phyloP scores from a whole-genome alignment of 148 eudicot genomes.

The Fagopyrum tataricum region DNA sequence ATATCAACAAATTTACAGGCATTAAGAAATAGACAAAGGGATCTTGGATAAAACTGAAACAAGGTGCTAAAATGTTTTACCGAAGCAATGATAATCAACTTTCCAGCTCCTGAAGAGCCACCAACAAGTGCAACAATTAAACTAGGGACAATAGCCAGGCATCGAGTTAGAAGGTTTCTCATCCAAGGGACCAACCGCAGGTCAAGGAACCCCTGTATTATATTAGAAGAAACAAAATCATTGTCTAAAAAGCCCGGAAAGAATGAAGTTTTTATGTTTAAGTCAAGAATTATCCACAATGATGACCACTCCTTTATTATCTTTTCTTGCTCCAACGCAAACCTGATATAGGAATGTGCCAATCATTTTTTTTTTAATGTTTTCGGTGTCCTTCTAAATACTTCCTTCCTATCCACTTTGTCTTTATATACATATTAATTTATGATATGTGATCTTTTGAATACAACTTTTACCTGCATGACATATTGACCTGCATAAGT shows the following conservation, averaged over 20 bases:
- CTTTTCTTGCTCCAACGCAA: too few relatives aligned
- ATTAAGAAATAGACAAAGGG: neutral
- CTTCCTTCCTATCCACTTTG: too few relatives aligned
- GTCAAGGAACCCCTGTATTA: conserved; percentile 78
- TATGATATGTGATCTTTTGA: too few relatives aligned
- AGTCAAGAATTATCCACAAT: too few relatives aligned
- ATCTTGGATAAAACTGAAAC: neutral
- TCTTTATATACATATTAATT: too few relatives aligned
- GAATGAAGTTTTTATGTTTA: conserved; percentile 40
- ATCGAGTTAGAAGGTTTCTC: conserved; percentile 79
- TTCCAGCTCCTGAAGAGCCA: conserved; percentile 91
- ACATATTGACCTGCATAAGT: conserved; percentile 99
- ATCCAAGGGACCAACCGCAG: conserved; percentile 83
- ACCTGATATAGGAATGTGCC: too few relatives aligned
- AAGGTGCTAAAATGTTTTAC: conserved; percentile 25
- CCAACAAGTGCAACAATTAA: conserved; percentile 81
- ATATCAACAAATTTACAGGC: neutral
- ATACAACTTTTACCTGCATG: conserved; percentile 63
- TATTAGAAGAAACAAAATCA: neutral
- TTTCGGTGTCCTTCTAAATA: too few relatives aligned
- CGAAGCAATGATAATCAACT: conserved; percentile 86
- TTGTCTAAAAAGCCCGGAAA: too few relatives aligned
- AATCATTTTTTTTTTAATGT: too few relatives aligned
- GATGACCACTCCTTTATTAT: too few relatives aligned
- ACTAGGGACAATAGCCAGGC: conserved; percentile 92